phyloP scores from a whole-genome alignment of 139 green algal genomes.

The Klebsormidium nitens region DNA sequence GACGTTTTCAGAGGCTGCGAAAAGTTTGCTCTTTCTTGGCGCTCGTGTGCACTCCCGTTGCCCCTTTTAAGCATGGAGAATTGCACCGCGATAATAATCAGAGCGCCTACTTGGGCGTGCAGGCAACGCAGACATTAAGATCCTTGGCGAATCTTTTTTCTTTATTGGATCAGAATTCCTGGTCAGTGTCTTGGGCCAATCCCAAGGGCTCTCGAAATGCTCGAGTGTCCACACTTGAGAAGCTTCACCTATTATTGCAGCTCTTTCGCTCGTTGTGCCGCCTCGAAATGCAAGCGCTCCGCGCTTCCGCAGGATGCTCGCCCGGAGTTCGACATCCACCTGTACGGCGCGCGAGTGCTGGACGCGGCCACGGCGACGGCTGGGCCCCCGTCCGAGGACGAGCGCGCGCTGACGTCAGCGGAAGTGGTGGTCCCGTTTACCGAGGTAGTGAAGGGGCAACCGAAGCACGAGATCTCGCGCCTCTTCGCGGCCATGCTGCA shows the following conservation, averaged over 20 bases:
- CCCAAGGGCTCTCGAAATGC: background rate
- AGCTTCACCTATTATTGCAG: background rate
- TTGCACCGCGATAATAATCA: background rate
- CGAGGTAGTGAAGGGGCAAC: background rate
- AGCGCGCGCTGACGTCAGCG: background rate
- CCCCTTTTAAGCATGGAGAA: background rate
- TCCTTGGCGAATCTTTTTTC: background rate
- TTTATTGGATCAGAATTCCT: background rate
- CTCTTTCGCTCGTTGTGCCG: background rate
- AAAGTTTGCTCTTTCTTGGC: background rate
- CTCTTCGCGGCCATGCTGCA: constrained; percentile 13
- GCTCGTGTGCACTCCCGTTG: no score
- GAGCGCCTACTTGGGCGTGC: no score
- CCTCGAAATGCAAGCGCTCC: no score
- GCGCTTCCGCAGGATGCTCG: background rate
- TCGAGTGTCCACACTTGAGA: background rate
- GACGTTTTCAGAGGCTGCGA: background rate
- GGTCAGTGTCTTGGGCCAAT: background rate
- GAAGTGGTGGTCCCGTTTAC: background rate
- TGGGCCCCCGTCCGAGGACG: background rate
- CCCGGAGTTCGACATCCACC: constrained; percentile 11
- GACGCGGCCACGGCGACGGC: background rate
- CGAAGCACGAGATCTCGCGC: constrained; percentile 3
- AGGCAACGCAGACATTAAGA: no score
- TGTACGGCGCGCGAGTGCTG: background rate